Conservation (phyloP, 2,329 filamentous ascomycete genomes). For the Phaeomoniella chlamydospora region DNA sequence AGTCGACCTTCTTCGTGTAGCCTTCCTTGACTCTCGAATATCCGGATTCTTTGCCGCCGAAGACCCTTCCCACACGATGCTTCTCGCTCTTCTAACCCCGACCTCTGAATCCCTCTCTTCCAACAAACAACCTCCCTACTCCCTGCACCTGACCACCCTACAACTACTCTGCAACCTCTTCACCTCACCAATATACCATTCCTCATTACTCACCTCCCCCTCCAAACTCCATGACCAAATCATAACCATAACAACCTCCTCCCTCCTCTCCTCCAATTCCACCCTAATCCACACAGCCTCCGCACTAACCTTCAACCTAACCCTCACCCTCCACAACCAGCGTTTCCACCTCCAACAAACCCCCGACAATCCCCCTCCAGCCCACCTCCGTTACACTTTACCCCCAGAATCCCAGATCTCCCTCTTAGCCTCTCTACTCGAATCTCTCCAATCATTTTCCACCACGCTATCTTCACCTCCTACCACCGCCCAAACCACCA, state of each 20-base stretch:
- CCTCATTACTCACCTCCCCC: conserved; percentile 1
- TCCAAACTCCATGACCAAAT: conserved; percentile 40
- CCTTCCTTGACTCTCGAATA: conserved; percentile 62
- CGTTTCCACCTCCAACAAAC: conserved; percentile 19
- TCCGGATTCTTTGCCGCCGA: conserved; percentile 77
- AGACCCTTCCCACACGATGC: conserved; percentile 43
- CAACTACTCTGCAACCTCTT: conserved; percentile 81
- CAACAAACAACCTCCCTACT: conserved; percentile 52
- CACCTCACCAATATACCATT: conserved; percentile 47
- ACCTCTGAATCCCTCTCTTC: conserved; percentile 3
- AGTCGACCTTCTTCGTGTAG: conserved; percentile 70
- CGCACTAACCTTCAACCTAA: conserved; percentile 71
- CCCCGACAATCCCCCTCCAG: background rate
- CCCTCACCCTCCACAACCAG: conserved; percentile 52
- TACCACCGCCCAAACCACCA: background rate
- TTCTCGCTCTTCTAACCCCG: conserved; percentile 25
- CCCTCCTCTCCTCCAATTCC: conserved; percentile 63
- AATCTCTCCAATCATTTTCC: background rate
- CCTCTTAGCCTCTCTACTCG: background rate
- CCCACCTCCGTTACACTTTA: background rate
- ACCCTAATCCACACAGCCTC: conserved; percentile 70
- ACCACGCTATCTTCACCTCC: background rate
- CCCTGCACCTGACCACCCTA: conserved; percentile 66
- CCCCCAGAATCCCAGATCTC: background rate
- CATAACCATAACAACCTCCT: conserved; percentile 57